A percentile compares a stretch with the other conserved stretches of the same genome.
Evolutionary conservation across 352 stramenopile genomes (phyloP).

Genomic region (Thalassiosira exigua): DNA sequence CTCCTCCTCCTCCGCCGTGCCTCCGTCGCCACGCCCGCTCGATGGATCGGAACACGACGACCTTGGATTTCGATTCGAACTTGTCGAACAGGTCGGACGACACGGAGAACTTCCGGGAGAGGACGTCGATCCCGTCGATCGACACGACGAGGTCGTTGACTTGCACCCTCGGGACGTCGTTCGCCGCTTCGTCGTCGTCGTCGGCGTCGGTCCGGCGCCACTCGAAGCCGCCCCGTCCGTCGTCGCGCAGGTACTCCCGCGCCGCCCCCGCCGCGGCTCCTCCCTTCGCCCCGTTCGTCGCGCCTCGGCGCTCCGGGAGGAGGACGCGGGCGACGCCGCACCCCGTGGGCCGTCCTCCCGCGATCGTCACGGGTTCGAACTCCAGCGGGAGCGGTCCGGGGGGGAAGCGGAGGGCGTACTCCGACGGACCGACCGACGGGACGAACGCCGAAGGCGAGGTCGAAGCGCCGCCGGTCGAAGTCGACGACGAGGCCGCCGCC

Average conservation of each 20-base stretch:
- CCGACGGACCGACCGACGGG: slow-evolving; percentile 22
- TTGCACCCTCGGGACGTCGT: slow-evolving; percentile 23
- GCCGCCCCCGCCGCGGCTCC: background rate
- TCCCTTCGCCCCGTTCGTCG: background rate
- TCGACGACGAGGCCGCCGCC: slow-evolving; percentile 11
- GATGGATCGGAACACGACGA: slow-evolving; percentile 53
- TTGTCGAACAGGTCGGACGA: slow-evolving; percentile 34
- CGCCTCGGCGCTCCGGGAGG: slow-evolving; percentile 21
- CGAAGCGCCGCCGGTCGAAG: slow-evolving; percentile 3
- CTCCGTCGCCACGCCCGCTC: slow-evolving; percentile 32
- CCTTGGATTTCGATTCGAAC: slow-evolving; percentile 25
- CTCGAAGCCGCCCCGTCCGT: background rate
- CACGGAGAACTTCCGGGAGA: slow-evolving; percentile 41
- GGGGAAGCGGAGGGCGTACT: slow-evolving; percentile 55
- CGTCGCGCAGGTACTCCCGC: background rate
- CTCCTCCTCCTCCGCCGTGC: background rate
- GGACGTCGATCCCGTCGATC: slow-evolving; percentile 47
- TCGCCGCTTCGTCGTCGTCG: background rate
- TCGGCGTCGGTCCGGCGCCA: background rate
- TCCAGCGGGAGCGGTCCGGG: slow-evolving; percentile 38
- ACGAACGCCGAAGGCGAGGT: background rate
- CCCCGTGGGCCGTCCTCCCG: slow-evolving; percentile 31
- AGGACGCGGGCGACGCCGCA: slow-evolving; percentile 43
- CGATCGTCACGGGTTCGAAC: slow-evolving; percentile 42
- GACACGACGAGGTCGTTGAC: slow-evolving; percentile 56